phyloP scores from a whole-genome alignment of 768 basidiomycete genomes.

The Filobasidium wieringae region DNA sequence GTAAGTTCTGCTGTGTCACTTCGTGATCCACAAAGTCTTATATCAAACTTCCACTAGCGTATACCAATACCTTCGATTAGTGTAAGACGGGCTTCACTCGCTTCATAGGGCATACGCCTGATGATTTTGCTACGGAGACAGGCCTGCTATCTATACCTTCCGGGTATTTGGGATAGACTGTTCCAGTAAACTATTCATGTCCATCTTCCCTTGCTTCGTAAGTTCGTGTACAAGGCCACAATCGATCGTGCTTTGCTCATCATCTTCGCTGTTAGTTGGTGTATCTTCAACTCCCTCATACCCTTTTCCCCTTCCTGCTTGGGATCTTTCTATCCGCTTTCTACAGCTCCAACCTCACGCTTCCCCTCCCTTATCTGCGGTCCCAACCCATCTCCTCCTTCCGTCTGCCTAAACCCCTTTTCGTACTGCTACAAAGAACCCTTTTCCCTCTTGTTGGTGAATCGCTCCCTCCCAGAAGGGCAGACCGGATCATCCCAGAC shows the following conservation, averaged over 20 bases:
- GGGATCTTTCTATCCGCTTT: constrained; percentile 62
- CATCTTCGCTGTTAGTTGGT: constrained; percentile 48
- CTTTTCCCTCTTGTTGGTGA: constrained; percentile 56
- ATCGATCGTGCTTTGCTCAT: background rate
- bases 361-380: constrained; percentile 41
- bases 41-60: background rate
- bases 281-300: constrained; percentile 56
- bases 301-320: constrained; percentile 50
- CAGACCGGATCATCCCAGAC: constrained; percentile 65
- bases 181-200: constrained; percentile 64
- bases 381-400: constrained; percentile 18
- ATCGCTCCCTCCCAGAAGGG: constrained; percentile 52
- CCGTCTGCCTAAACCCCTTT: constrained; percentile 53
- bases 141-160: constrained; percentile 65
- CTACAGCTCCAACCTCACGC: constrained; percentile 68
- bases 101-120: background rate
- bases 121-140: constrained; percentile 45
- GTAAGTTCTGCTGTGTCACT: constrained; percentile 17
- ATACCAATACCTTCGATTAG: constrained; percentile 1
- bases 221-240: background rate
- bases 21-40: background rate
- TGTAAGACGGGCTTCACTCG: background rate
- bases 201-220: constrained; percentile 45
- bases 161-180: constrained; percentile 61
- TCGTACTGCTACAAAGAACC: constrained; percentile 49